Percentiles rank a stretch among this genome's conserved stretches.
Evolutionary conservation across 345 rosid species (phyloP).

Genomic region (Mercurialis annua): DNA sequence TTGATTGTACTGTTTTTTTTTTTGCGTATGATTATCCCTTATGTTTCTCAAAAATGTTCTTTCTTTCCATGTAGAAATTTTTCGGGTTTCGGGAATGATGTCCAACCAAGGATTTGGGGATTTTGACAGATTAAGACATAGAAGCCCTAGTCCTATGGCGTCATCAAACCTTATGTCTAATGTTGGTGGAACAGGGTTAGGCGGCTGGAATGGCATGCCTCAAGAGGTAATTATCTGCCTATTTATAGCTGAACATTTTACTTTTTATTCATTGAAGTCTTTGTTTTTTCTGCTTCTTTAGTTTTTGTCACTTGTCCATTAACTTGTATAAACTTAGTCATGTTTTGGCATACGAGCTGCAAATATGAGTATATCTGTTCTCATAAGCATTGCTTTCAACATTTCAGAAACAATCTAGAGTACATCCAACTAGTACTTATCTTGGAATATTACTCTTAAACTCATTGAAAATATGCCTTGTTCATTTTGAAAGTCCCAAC

Average conservation of each 20-base stretch:
- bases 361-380: too few relatives aligned
- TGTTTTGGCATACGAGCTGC: too few relatives aligned
- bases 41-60: slow-evolving; percentile 17
- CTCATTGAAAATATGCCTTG: background rate
- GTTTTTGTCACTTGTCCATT: background rate
- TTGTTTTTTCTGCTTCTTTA: background rate
- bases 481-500: background rate
- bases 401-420: background rate
- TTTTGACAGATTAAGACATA: slow-evolving; percentile 75
- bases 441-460: too few relatives aligned
- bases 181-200: slow-evolving; percentile 59
- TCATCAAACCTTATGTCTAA: slow-evolving; percentile 79
- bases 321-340: background rate
- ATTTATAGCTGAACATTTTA: slow-evolving; percentile 4
- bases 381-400: background rate
- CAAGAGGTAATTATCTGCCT: slow-evolving; percentile 52
- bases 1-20: slow-evolving; percentile 1
- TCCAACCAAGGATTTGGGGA: slow-evolving; percentile 87
- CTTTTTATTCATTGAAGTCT: background rate
- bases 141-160: slow-evolving; percentile 99
- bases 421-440: background rate
- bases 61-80: slow-evolving; percentile 62
- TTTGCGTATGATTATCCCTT: background rate
- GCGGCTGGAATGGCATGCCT: slow-evolving; percentile 79
- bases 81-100: slow-evolving; percentile 74